These are phyloP conservation scores for Podospora pseudocomata DNA, from an alignment of 495 filamentous ascomycete genomes.

Conservation along the genomic window DNA sequence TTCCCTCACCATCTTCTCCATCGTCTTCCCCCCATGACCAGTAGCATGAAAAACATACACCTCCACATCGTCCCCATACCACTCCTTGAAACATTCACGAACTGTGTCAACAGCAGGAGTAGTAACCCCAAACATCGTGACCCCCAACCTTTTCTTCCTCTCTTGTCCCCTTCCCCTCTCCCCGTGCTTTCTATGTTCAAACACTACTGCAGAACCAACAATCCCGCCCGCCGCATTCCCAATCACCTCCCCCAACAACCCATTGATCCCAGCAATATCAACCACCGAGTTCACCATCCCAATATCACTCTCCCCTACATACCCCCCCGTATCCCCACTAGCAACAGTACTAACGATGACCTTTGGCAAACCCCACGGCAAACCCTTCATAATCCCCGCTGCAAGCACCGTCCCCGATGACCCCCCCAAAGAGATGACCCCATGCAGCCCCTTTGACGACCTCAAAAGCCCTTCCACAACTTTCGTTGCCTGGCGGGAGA, in stretches of 20 bases:
- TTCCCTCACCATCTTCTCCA: constrained; percentile 60
- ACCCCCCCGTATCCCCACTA: constrained; percentile 54
- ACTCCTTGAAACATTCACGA: constrained; percentile 40
- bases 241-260: constrained; percentile 52
- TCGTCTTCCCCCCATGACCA: constrained; percentile 59
- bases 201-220: constrained; percentile 51
- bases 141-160: constrained; percentile 48
- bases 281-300: constrained; percentile 67
- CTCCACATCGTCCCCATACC: constrained; percentile 40
- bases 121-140: constrained; percentile 75
- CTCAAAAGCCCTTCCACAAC: constrained; percentile 35
- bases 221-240: constrained; percentile 59
- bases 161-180: not conserved
- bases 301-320: constrained; percentile 64
- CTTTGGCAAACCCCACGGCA: constrained; percentile 65
- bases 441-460: constrained; percentile 44
- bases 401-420: constrained; percentile 56
- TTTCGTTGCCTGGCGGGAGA: constrained; percentile 41
- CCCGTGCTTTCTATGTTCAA: constrained; percentile 26
- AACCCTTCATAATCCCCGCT: constrained; percentile 54
- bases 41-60: constrained; percentile 67
- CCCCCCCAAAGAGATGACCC: constrained; percentile 54
- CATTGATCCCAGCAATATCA: constrained; percentile 63
- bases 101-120: constrained; percentile 56
- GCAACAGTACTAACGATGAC: constrained; percentile 67